Conservation (phyloP, 768 basidiomycete genomes). For the Termitomyces sp. region DNA sequence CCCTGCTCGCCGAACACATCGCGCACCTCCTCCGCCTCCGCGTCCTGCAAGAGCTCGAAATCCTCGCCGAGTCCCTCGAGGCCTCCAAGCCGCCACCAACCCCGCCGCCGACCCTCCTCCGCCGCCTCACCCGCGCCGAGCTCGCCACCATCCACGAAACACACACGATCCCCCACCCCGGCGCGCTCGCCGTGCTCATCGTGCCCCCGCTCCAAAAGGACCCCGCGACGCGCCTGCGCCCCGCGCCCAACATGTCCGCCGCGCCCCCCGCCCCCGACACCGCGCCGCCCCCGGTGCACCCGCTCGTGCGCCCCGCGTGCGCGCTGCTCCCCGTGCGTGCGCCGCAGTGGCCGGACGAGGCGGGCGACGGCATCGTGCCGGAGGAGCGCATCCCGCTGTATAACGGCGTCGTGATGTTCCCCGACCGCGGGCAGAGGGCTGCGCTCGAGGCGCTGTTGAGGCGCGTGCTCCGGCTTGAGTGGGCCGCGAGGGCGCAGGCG, state of each 20-base stretch:
- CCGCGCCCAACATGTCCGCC: conserved; percentile 19
- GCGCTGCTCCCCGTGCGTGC: neutral
- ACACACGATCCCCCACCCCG: conserved; percentile 40
- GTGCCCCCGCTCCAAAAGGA: conserved; percentile 62
- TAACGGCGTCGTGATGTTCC: conserved; percentile 62
- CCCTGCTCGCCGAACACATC: conserved; percentile 49
- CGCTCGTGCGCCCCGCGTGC: neutral
- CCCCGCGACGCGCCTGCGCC: conserved; percentile 37
- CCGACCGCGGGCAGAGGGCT: conserved; percentile 53
- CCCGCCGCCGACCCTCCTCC: conserved; percentile 39
- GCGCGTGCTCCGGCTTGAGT: conserved; percentile 46
- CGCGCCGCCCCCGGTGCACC: neutral
- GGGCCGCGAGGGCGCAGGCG: conserved; percentile 13
- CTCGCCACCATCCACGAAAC: conserved; percentile 43
- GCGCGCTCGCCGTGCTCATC: conserved; percentile 63
- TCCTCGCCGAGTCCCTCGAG: conserved; percentile 44
- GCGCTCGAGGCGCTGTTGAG: conserved; percentile 46
- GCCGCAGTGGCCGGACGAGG: neutral
- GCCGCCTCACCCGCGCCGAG: conserved; percentile 62
- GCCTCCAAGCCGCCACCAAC: neutral
- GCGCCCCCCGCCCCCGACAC: neutral
- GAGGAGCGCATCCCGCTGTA: conserved; percentile 52
- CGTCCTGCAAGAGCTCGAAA: conserved; percentile 68
- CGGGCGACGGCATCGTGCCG: conserved; percentile 5
- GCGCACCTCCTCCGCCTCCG: conserved; percentile 65